A percentile compares a stretch with the other conserved stretches of the same genome.
Evolutionary conservation across 306 rosid genomes (phyloP).

Genomic region (Delonix regia): DNA sequence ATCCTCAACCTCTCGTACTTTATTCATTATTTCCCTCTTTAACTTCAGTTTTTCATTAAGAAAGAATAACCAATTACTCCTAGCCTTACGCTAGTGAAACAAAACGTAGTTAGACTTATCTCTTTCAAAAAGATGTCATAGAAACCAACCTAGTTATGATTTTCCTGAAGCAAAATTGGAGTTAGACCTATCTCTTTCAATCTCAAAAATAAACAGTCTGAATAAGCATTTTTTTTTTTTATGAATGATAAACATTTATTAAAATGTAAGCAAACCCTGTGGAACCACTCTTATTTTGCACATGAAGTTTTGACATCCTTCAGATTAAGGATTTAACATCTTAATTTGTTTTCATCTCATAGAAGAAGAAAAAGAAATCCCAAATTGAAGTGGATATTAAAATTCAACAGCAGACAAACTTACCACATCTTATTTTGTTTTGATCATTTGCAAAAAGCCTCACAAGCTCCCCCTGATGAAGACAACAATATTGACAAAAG

Average conservation of each 20-base stretch:
- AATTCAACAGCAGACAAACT: conserved; percentile 39
- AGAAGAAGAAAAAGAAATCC: not conserved
- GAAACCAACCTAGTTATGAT: no score
- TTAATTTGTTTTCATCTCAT: not conserved
- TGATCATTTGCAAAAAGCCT: conserved; percentile 90
- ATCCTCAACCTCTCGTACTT: not conserved
- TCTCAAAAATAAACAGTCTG: not conserved
- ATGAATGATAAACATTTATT: not conserved
- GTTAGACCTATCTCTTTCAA: not conserved
- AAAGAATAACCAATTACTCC: not conserved
- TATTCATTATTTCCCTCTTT: not conserved
- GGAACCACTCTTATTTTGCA: not conserved
- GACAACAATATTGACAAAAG: conserved; percentile 22
- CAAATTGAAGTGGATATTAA: conserved; percentile 3
- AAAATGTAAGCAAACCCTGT: no score
- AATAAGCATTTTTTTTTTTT: no score
- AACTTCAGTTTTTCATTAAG: not conserved
- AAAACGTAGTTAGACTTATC: not conserved
- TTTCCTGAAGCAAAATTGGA: not conserved
- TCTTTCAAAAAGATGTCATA: no score
- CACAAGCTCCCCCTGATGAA: conserved; percentile 89
- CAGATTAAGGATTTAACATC: not conserved
- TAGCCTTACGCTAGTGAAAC: not conserved
- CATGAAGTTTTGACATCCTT: not conserved
- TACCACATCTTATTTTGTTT: conserved; percentile 91